These are phyloP conservation scores for Leishmania lainsoni DNA, from an alignment of 208 protist genomes.

Conservation along the genomic window DNA sequence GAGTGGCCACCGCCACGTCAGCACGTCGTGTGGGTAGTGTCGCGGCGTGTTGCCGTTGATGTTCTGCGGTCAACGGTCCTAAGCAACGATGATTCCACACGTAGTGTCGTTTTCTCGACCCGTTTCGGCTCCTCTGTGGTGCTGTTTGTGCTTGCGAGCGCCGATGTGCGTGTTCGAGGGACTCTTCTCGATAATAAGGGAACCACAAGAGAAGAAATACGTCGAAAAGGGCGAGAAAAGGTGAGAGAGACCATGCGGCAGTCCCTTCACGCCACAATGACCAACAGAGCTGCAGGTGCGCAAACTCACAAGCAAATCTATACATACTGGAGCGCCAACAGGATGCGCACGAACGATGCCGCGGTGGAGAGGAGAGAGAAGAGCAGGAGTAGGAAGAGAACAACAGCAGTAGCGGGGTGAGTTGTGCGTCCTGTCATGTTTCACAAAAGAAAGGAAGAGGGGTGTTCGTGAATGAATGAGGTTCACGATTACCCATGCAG, in stretches of 20 bases:
- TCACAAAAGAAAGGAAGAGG: not conserved
- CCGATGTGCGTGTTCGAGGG: not conserved
- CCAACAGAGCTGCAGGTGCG: not conserved
- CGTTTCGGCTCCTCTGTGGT: not conserved
- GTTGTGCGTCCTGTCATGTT: not conserved
- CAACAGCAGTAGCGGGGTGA: not conserved
- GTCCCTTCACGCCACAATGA: not conserved
- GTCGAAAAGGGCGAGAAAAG: not conserved
- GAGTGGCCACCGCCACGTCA: not conserved
- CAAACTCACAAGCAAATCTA: not conserved
- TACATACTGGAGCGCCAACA: not conserved
- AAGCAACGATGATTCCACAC: not conserved
- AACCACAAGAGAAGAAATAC: constrained; percentile 7
- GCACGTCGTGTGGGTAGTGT: not conserved
- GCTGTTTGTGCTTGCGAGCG: not conserved
- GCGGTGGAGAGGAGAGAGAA: not conserved
- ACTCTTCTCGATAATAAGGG: not conserved
- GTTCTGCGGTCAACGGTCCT: not conserved
- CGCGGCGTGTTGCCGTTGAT: not conserved
- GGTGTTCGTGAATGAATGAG: too few species aligned
- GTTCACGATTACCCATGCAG: not conserved
- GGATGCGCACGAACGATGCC: not conserved
- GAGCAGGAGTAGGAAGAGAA: not conserved
- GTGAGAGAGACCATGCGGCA: not conserved
- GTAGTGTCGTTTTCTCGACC: not conserved